Conservation (phyloP, 73 alveolate species). For the Paraurostyla sp. region DNA sequence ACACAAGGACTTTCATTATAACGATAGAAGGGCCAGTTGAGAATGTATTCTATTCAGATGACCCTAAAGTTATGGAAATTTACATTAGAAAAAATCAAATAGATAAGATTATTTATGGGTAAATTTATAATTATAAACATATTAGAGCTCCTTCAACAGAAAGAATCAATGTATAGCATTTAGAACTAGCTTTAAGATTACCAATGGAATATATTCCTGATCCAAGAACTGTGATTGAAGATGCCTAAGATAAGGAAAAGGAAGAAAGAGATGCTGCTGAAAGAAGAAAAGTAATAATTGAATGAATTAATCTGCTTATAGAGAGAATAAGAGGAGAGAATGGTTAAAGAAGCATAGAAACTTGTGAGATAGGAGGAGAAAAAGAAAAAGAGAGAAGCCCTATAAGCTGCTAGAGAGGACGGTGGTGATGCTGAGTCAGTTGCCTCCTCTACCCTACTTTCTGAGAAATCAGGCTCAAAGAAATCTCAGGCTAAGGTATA, state of each 20-base stretch:
- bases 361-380: conserved; percentile 83
- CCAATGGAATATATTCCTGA: conserved; percentile 95
- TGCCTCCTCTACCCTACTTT: conserved; percentile 67
- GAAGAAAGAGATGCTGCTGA: conserved; percentile 88
- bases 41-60: conserved; percentile 78
- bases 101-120: conserved; percentile 93
- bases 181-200: conserved; percentile 88
- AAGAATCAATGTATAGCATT: conserved; percentile 90
- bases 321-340: conserved; percentile 88
- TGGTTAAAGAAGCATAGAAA: conserved; percentile 72
- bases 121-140: conserved; percentile 19
- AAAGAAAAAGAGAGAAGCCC: conserved; percentile 72
- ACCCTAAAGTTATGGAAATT: conserved; percentile 89
- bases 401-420: conserved; percentile 77
- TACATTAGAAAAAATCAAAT: conserved; percentile 93
- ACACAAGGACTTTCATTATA: conserved; percentile 77
- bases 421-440: conserved; percentile 75
- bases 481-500: conserved; percentile 50
- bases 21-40: conserved; percentile 70
- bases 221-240: conserved; percentile 94
- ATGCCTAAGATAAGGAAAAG: conserved; percentile 86
- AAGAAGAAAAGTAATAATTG: conserved; percentile 64
- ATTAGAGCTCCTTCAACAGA: conserved; percentile 74
- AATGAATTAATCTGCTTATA: neutral
- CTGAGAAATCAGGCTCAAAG: conserved; percentile 69